These are phyloP conservation scores for Hypoxylon sp. DNA, from an alignment of 2,329 filamentous ascomycete species.

Conservation along the genomic window DNA sequence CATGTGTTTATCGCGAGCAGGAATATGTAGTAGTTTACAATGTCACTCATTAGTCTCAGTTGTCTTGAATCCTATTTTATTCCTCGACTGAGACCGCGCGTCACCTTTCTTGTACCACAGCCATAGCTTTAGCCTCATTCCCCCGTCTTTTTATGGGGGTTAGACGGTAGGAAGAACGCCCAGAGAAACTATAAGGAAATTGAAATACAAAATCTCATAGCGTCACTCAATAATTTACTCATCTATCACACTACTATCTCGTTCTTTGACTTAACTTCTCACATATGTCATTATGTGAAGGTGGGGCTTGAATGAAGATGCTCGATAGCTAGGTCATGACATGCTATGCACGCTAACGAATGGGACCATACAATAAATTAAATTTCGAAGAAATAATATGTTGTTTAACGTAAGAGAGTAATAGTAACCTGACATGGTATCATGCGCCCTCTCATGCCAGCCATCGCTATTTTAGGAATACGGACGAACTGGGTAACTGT, in stretches of 20 bases:
- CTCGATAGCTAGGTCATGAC: neutral
- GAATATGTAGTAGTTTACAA: conserved; percentile 24
- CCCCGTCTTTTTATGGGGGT: neutral
- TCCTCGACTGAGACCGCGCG: neutral
- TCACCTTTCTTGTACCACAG: neutral
- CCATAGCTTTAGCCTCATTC: conserved; percentile 17
- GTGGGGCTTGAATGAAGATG: neutral
- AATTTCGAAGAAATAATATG: neutral
- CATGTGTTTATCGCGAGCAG: conserved; percentile 21
- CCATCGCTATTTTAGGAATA: conserved; percentile 17
- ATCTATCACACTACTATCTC: neutral
- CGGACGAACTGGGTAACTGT: neutral
- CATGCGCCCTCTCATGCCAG: neutral
- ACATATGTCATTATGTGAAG: neutral
- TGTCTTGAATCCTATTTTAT: conserved; percentile 18
- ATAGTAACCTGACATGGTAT: conserved; percentile 14
- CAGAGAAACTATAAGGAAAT: too few species aligned
- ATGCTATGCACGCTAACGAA: neutral
- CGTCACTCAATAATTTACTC: neutral
- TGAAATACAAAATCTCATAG: neutral
- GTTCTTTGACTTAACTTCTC: neutral
- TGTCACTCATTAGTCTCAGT: conserved; percentile 31
- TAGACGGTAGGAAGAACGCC: neutral
- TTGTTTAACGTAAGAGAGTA: neutral
- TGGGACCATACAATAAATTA: neutral